Evolutionary conservation across 225 moss, liverwort and hornwort species (phyloP).

Genomic region (Takakia lepidozioides): DNA sequence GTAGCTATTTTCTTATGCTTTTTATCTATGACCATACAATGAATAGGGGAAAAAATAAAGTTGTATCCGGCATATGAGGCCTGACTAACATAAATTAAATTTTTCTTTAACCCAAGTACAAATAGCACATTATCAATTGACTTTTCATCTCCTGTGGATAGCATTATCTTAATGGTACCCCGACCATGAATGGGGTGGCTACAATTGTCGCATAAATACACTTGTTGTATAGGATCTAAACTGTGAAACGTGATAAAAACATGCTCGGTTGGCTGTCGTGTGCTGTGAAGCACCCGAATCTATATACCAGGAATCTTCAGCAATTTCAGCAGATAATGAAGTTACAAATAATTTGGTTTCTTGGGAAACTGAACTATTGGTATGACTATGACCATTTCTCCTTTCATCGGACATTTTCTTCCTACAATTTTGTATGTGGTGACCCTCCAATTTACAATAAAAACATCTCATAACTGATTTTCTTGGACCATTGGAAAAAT

Average conservation of each 20-base stretch:
- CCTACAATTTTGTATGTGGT: background rate
- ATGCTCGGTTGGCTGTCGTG: background rate
- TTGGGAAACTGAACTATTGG: background rate
- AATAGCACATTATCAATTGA: too few species aligned
- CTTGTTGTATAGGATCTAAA: background rate
- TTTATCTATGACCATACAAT: background rate
- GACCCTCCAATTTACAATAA: background rate
- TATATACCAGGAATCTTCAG: background rate
- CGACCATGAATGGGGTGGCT: background rate
- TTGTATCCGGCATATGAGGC: background rate
- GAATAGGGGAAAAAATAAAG: background rate
- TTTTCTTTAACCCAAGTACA: slow-evolving; percentile 1
- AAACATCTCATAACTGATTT: background rate
- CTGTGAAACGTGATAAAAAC: background rate
- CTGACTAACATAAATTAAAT: background rate
- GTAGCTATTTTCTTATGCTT: background rate
- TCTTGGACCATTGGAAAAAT: background rate
- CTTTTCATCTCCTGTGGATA: background rate
- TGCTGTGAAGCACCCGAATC: slow-evolving; percentile 2
- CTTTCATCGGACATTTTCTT: background rate
- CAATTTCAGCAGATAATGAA: background rate
- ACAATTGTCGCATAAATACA: background rate
- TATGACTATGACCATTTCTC: slow-evolving; percentile 1
- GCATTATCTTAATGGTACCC: background rate
- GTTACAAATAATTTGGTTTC: background rate